These are phyloP conservation scores for Fusarium chuoi DNA, from an alignment of 2,329 filamentous ascomycete species.

Conservation along the genomic window DNA sequence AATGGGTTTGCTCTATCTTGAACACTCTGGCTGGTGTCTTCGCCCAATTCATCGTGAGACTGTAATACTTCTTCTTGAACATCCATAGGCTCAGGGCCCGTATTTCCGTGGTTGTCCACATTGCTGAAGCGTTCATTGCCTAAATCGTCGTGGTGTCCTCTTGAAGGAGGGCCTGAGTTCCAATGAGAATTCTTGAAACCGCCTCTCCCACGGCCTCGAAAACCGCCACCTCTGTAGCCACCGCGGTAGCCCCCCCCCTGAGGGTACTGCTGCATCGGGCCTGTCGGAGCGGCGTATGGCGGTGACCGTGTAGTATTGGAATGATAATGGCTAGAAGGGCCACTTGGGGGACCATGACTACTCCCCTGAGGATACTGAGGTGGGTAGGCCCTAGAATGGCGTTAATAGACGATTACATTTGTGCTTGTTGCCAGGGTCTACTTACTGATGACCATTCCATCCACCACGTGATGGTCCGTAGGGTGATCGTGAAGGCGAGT, in stretches of 20 bases:
- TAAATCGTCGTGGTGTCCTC: constrained; percentile 38
- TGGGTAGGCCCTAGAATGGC: constrained; percentile 64
- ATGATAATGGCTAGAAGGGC: constrained; percentile 66
- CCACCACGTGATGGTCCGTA: constrained; percentile 53
- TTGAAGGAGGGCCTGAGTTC: constrained; percentile 48
- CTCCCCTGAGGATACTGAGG: constrained; percentile 65
- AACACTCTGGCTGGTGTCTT: constrained; percentile 49
- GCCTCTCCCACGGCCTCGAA: constrained; percentile 70
- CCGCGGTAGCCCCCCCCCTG: constrained; percentile 58
- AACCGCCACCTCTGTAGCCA: constrained; percentile 63
- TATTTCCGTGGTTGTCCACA: constrained; percentile 27
- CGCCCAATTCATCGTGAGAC: constrained; percentile 11
- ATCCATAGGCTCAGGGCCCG: constrained; percentile 27
- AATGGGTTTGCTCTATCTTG: constrained; percentile 59
- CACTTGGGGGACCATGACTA: constrained; percentile 63
- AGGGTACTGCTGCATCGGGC: constrained; percentile 65
- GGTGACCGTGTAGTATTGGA: constrained; percentile 59
- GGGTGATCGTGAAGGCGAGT: constrained; percentile 57
- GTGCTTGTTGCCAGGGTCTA: not conserved
- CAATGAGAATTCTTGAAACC: constrained; percentile 77
- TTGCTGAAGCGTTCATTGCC: constrained; percentile 33
- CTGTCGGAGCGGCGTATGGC: constrained; percentile 66
- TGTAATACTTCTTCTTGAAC: constrained; percentile 38
- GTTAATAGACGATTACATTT: constrained; percentile 6
- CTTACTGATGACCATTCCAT: constrained; percentile 55